Base-by-base conservation (phyloP, 345 rosid genomes). In the Pistacia vera region DNA sequence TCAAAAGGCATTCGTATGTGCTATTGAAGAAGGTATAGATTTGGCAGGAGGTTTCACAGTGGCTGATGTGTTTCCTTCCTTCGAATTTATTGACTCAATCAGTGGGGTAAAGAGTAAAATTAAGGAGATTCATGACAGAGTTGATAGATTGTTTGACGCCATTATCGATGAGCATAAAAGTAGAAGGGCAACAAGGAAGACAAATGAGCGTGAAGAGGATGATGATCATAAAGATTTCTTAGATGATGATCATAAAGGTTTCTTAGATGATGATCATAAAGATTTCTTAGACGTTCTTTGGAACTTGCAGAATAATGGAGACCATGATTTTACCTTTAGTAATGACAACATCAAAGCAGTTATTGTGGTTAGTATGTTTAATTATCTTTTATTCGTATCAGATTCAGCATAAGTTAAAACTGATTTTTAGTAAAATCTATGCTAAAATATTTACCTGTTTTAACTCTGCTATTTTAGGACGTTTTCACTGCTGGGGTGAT, bases 221-320 rank as follows among this genome's bases (percentile, higher is more conserved):
- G 22, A 22, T 22, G 22, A 22, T 22, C 22, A 22, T 22, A 22
- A 22, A 22, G 22, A 0, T 22, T 22, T 22, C 22, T 22, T 22
- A 22, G 22, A 22, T 22, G 22, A 22, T 22, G 22, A 22, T 22
- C 22, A 22, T 22, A 22, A 22, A 22, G 22, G 0, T 22, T 22
- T 22, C 22, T 22, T 22, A 22, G 22, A 22, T 22, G 22, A 22
- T 22, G 63, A n/a, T 10, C 67, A 13, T 51, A 58, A 75, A 6
- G 82, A 81, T 81, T 71, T 88, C 17, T 38, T 88, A 1, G 82
- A 83, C 76, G 81, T 79, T 62, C 88, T 88, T 35, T 86, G 60
- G 72, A 74, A 10, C 52, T 81, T 36, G 22, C 83, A 79, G n/a
- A 65, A 77, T 6, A 16, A 56, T 36, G 75, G 74, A 1, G 73